Base-by-base conservation (phyloP, 768 basidiomycete species). In the Kwoniella shandongensis region DNA sequence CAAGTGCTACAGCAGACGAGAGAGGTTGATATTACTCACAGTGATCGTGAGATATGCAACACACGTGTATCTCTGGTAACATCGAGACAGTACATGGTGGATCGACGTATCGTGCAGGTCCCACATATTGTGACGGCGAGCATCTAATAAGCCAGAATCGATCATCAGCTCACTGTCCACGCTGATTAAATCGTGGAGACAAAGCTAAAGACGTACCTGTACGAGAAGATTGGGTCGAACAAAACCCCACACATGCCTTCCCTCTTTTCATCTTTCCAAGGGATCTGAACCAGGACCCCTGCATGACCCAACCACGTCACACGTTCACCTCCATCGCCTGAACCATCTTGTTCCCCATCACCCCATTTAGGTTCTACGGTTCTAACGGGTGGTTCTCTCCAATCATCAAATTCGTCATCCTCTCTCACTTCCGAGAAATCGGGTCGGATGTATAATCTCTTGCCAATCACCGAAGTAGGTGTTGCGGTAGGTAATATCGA, bases 291-390 rank as follows among this genome's bases (percentile, higher is more conserved):
- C 57, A 76, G 22, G 0, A 70, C 72, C 2, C 71, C 61, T 0
- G 75, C 75, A 68, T 76, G 75, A 22, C 75, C 75, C 22, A 76
- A 48, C 75, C 75, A 76, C 25, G 71, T 74, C 15, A 74, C 70
- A 13, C 40, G 62, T 23, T 62, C 69, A 25, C 32, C 50, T 10
- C 47, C 32, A 41, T 49, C 54, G 4, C 25, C 54, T 25, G n/a
- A 15, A 10, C 20, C 4, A 11, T 55, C 27, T 20, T 26, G 25
- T 17, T 57, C 50, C 6, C 44, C 48, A 30, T 50, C 58, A 2
- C 51, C 54, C 66, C 68, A 70, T 17, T 50, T 50, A 6, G 71
- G 68, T 30, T 42, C 26, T 13, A 70, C 56, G 11, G 66, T 63
- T 20, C 54, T 38, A 0, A 73, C 62, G 3, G 71, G 71, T 18